phyloP scores from a whole-genome alignment of 768 basidiomycete genomes.

The Rhodotorula graminis region DNA sequence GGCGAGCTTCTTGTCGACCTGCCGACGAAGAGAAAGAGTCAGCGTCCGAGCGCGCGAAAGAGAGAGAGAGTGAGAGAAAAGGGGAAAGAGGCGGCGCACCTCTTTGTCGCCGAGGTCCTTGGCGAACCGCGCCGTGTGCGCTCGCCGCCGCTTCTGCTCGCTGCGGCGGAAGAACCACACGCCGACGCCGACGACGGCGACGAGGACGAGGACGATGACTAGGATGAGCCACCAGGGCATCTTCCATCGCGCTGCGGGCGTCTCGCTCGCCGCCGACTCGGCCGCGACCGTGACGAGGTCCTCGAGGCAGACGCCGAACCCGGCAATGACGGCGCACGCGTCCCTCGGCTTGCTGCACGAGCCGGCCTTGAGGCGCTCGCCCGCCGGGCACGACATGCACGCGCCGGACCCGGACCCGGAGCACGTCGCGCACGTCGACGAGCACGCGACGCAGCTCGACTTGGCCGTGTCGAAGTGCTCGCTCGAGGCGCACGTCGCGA shows the following conservation, averaged over 20 bases:
- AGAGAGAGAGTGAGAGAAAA: neutral
- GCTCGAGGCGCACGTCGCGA: slow-evolving; percentile 27
- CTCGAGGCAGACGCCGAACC: slow-evolving; percentile 37
- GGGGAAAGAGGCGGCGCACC: slow-evolving; percentile 3
- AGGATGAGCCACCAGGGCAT: slow-evolving; percentile 35
- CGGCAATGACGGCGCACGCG: slow-evolving; percentile 15
- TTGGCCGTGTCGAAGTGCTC: slow-evolving; percentile 34
- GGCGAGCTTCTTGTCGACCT: slow-evolving; percentile 33
- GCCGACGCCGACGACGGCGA: neutral
- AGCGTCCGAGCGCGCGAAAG: too few relatives aligned
- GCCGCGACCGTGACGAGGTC: slow-evolving; percentile 37
- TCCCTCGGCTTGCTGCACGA: slow-evolving; percentile 20
- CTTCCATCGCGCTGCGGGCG: neutral
- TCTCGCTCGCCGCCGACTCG: neutral
- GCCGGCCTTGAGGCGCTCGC: slow-evolving; percentile 17
- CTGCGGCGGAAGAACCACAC: slow-evolving; percentile 20
- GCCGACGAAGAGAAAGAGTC: neutral
- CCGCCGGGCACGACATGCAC: slow-evolving; percentile 62
- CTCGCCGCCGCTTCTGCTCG: slow-evolving; percentile 30
- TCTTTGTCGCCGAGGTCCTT: slow-evolving; percentile 28
- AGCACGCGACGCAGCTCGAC: slow-evolving; percentile 29
- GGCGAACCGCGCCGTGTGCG: slow-evolving; percentile 28
- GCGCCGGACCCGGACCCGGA: slow-evolving; percentile 71
- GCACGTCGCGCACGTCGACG: slow-evolving; percentile 52
- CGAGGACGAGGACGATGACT: slow-evolving; percentile 2